phyloP scores from a whole-genome alignment of 495 filamentous ascomycete species.

The Cercophora samala region DNA sequence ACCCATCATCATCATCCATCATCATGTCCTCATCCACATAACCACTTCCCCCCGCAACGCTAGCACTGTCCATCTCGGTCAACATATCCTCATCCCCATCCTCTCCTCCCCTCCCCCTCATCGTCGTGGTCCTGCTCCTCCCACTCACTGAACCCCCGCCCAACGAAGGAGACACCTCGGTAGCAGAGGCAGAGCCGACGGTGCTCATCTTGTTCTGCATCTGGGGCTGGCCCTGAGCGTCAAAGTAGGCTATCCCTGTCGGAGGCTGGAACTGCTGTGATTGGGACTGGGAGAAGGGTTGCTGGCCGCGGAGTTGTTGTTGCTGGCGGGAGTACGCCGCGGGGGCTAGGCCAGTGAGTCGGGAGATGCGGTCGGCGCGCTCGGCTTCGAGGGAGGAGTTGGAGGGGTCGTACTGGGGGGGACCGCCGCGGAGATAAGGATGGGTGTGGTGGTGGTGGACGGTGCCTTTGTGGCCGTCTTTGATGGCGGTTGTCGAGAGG shows the following conservation, averaged over 20 bases:
- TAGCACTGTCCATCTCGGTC: slow-evolving; percentile 39
- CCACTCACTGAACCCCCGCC: slow-evolving; percentile 50
- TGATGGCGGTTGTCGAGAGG: slow-evolving; percentile 87
- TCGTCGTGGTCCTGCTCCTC: slow-evolving; percentile 44
- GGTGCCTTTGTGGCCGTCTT: slow-evolving; percentile 81
- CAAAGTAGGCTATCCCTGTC: slow-evolving; percentile 62
- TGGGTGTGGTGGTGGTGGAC: slow-evolving; percentile 30
- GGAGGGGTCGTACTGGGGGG: slow-evolving; percentile 53
- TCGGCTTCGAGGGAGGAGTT: slow-evolving; percentile 78
- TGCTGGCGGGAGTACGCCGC: background rate
- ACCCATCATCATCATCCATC: background rate
- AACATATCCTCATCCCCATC: slow-evolving; percentile 46
- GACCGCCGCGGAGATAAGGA: slow-evolving; percentile 41
- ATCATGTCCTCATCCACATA: slow-evolving; percentile 41
- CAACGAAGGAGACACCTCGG: slow-evolving; percentile 45
- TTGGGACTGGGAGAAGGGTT: slow-evolving; percentile 13
- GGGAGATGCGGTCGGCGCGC: slow-evolving; percentile 89
- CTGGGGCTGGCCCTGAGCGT: slow-evolving; percentile 56
- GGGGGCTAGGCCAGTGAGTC: slow-evolving; percentile 66
- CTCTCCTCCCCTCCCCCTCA: background rate
- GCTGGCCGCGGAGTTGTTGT: background rate
- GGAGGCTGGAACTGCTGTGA: slow-evolving; percentile 20
- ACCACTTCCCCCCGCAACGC: slow-evolving; percentile 23
- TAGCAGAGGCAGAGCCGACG: slow-evolving; percentile 73
- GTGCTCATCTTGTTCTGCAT: slow-evolving; percentile 69